Conservation (phyloP, 2,329 filamentous ascomycete genomes). For the Aspergillus fischeri region DNA sequence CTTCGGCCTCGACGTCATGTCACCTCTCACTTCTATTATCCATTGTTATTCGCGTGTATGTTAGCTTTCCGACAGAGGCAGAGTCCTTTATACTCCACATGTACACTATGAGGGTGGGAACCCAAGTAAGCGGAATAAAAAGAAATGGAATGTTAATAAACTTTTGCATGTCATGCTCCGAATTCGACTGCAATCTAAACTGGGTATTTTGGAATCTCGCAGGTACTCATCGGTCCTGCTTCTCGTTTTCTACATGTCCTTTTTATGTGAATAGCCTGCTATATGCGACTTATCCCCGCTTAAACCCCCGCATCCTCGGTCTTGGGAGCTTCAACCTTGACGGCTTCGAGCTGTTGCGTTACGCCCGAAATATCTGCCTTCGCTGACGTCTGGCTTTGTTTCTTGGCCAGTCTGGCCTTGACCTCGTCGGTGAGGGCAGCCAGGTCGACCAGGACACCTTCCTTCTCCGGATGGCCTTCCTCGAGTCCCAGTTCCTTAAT, state of each 20-base stretch:
- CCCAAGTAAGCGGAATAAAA: neutral
- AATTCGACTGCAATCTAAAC: conserved; percentile 12
- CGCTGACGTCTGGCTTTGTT: conserved; percentile 8
- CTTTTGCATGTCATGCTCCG: neutral
- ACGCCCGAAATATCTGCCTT: conserved; percentile 12
- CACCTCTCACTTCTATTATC: neutral
- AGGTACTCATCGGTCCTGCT: neutral
- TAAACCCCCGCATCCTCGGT: conserved; percentile 15
- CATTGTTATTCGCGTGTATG: neutral
- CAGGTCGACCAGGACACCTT: conserved; percentile 71
- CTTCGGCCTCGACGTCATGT: neutral
- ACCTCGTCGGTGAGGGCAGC: conserved; percentile 23
- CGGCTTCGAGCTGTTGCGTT: conserved; percentile 21
- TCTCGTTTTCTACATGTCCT: neutral
- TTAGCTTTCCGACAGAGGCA: neutral
- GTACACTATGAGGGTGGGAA: neutral
- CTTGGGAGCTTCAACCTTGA: conserved; percentile 19
- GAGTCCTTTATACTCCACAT: neutral
- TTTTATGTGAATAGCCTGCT: neutral
- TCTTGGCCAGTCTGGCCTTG: conserved; percentile 19
- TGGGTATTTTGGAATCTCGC: conserved; percentile 9
- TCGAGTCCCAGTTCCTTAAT: conserved; percentile 80
- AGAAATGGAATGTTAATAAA: neutral
- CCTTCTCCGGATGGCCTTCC: conserved; percentile 84
- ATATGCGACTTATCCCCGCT: neutral